Percentiles rank a stretch among this genome's conserved stretches.
These are phyloP conservation scores for Corinectria fuckeliana DNA, from an alignment of 2,329 filamentous ascomycete genomes.

Conservation along the genomic window DNA sequence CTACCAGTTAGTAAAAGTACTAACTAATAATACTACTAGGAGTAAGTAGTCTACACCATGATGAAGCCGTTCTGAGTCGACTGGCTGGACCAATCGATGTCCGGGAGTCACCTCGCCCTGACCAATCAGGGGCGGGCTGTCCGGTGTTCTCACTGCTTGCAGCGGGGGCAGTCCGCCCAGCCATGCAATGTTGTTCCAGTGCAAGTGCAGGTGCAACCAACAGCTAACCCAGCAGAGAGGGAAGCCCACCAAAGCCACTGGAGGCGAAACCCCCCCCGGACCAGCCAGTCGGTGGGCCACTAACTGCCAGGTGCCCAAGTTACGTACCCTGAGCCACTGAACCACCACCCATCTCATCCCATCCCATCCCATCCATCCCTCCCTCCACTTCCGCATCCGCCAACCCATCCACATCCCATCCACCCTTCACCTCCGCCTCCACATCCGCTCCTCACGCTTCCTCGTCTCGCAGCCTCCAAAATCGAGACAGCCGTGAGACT, in stretches of 20 bases:
- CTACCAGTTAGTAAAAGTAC: neutral
- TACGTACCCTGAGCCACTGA: neutral
- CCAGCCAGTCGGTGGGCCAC: too few relatives aligned
- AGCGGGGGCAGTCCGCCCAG: neutral
- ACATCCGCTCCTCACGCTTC: slow-evolving; percentile 5
- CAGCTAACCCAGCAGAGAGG: neutral
- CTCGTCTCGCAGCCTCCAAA: slow-evolving; percentile 8
- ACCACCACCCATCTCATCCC: slow-evolving; percentile 1
- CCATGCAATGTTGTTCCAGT: neutral
- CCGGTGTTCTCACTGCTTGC: neutral
- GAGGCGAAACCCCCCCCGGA: neutral
- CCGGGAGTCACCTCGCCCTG: neutral
- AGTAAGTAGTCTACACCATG: neutral
- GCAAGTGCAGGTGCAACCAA: neutral
- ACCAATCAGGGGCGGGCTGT: neutral
- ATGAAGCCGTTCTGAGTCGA: neutral
- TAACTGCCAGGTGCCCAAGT: neutral
- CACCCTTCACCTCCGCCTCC: slow-evolving; percentile 16
- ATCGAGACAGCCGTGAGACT: slow-evolving; percentile 5
- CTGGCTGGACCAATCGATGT: neutral
- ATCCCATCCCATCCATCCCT: slow-evolving; percentile 10
- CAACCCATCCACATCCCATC: too few relatives aligned
- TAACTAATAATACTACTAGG: too few relatives aligned
- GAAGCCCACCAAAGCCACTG: neutral
- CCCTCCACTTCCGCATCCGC: slow-evolving; percentile 17